Base-by-base conservation (phyloP, 345 rosid genomes). In the Aquilaria yunnanensis region DNA sequence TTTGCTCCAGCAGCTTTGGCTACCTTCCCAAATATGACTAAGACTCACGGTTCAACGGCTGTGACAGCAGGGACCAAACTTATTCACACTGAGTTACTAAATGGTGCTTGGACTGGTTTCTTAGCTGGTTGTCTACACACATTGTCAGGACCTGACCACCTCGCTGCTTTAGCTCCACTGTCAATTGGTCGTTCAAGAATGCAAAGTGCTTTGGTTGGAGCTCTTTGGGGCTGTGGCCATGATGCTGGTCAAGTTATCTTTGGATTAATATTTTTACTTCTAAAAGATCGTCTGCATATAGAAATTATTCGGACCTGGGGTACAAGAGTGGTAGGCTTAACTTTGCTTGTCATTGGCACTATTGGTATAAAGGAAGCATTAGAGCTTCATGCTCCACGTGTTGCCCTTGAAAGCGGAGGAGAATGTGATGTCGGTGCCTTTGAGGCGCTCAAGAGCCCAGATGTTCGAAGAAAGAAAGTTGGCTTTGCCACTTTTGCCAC, bases 151-250 rank as follows among this genome's bases (percentile, higher is more conserved):
- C 96, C 96, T 0, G 96, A 91, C 56, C 97, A 91, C 75, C 88
- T 91, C 2, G 97, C 96, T 66, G 97, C 97, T 47, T 67, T 91
- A 75, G 93, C 97, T 54, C 97, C 97, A 12, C 86, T 88, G 51
- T 83, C 97, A 11, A 91, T 91, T 14, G 94, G 97, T 30, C 89
- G 91, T 30, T 70, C 85, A 12, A 72, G 83, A 51, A 62, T 83
- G 70, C 91, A 88, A 69, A 88, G 97, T 67, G 96, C 96, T 57
- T 83, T 78, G 7, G 87, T 91, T 47, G 97, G 97, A 70, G 96
- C 94, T 66, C 84, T 91, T 11, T 91, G 97, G 97, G 97, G 97
- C 53, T 91, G 96, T 56, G 97, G 97, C 5, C 96, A 91, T 47
- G 97, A 88, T 47, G 89, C 93, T 2, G 97, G 97, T 51, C 97